These are phyloP conservation scores for Phytopythium sindhum DNA, from an alignment of 352 stramenopile species.

Conservation along the genomic window DNA sequence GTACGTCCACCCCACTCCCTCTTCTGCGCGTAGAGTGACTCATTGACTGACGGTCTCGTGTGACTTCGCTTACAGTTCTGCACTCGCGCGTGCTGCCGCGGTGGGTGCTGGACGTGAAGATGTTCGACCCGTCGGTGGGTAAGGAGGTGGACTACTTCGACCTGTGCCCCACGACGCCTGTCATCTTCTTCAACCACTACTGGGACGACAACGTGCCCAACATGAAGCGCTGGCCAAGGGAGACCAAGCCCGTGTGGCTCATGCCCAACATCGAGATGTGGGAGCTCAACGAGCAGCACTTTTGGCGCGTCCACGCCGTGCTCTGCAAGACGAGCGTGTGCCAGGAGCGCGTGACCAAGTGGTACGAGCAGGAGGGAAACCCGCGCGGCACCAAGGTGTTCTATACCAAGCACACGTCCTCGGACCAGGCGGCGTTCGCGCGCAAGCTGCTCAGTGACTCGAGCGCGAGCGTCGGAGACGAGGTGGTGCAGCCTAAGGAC, in stretches of 20 bases:
- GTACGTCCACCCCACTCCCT: conserved; percentile 18
- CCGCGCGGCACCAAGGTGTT: conserved; percentile 38
- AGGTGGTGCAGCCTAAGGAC: conserved; percentile 29
- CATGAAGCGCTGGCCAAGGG: conserved; percentile 20
- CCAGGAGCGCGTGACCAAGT: conserved; percentile 32
- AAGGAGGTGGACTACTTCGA: conserved; percentile 44
- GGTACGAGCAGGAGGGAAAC: conserved; percentile 58
- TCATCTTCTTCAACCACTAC: conserved; percentile 62
- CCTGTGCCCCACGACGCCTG: conserved; percentile 39
- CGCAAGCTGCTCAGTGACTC: conserved; percentile 16
- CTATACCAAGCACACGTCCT: conserved; percentile 62
- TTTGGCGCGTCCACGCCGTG: conserved; percentile 37
- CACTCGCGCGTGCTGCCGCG: conserved; percentile 34
- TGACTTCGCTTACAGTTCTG: conserved; percentile 17
- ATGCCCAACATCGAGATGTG: conserved; percentile 64
- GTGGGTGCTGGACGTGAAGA: conserved; percentile 38
- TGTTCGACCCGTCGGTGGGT: conserved; percentile 23
- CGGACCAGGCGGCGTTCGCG: conserved; percentile 36
- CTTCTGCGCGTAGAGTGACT: conserved; percentile 7
- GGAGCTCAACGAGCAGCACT: conserved; percentile 32
- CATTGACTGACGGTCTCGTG: background rate
- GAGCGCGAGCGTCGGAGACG: conserved; percentile 2
- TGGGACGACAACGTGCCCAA: conserved; percentile 36
- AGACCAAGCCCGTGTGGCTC: conserved; percentile 35
- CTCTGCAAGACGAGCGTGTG: conserved; percentile 52